Evolutionary conservation across 2,329 filamentous ascomycete genomes (phyloP), one percentile per base, ranked within the genome.

Genomic region (Mariannaea elegans): DNA sequence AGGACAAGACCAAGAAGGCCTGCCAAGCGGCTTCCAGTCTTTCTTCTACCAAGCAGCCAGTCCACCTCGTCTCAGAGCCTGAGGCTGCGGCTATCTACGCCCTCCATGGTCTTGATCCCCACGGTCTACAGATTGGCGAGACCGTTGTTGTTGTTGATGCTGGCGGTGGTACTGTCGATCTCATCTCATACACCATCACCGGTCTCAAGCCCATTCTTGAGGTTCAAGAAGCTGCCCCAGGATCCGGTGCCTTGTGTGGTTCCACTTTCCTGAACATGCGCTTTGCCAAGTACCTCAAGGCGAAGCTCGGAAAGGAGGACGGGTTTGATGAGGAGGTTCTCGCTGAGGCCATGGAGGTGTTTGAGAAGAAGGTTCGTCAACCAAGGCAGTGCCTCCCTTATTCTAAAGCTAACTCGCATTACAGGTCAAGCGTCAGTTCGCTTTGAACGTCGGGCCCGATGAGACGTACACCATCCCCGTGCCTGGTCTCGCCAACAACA

Each of bases 101-200:
- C 2, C 70, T 84, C 1, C 73, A 79, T 48, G 75, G 75, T 0
- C 69, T 81, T 4, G 73, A 78, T 31, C 74, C 72, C 0, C 73
- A 78, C 23, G 74, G 74, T 0, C 69, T 81, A 21, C 69, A 78
- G 46, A 64, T 78, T 12, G 76, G 74, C 12, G 80, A 84, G 31
- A 81, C 78, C 2, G 77, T 84, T 27, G 77, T 84, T 13, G 75
- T 84, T n/a, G 80, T 82, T 9, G 82, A 84, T 63, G 81, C 81
- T 18, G 82, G 82, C 4, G 82, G 82, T 34, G 82, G 81, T 46
- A 83, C 81, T 4, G 81, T 81, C 3, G 82, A 84, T 68, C 69
- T 84, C 13, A 82, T 84, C 60, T 81, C 80, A 3, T 84, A 84
- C 62, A 79, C 77, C 24, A 77, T 84, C 55, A 76, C 70, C 3